Conservation (phyloP, 768 basidiomycete species). For the Rhizopogon sp. region DNA sequence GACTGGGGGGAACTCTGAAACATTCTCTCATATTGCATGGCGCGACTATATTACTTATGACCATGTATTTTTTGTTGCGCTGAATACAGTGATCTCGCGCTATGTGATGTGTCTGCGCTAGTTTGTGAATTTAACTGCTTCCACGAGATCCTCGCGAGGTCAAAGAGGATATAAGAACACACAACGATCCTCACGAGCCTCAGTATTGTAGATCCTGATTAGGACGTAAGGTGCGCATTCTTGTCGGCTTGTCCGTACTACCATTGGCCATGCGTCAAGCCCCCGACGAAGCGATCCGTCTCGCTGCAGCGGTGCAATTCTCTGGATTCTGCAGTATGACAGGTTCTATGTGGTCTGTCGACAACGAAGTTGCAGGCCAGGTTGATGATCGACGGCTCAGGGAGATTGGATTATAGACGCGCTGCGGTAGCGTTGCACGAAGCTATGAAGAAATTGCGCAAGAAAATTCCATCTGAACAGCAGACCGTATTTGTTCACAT, state of each 20-base stretch:
- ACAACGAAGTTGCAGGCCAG: conserved; percentile 6
- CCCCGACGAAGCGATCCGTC: conserved; percentile 16
- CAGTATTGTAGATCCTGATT: no score
- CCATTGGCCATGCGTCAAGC: conserved; percentile 8
- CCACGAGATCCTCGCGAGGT: no score
- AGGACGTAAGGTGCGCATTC: conserved; percentile 3
- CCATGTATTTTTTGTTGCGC: no score
- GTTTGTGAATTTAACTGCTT: no score
- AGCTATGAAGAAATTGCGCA: neutral
- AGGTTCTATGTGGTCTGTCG: conserved; percentile 18
- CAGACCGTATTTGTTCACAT: neutral
- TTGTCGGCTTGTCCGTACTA: conserved; percentile 19
- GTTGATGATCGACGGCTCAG: neutral
- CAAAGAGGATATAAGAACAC: no score
- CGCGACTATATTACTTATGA: no score
- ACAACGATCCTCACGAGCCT: no score
- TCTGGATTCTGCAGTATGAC: conserved; percentile 15
- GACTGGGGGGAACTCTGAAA: no score
- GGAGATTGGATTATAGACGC: neutral
- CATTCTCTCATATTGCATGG: no score
- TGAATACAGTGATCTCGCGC: no score
- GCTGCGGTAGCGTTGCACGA: neutral
- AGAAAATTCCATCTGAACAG: neutral
- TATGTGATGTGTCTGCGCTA: no score
- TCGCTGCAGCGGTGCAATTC: conserved; percentile 16